These are phyloP conservation scores for Thelonectria olida DNA, from an alignment of 2,329 filamentous ascomycete species.

Conservation along the genomic window DNA sequence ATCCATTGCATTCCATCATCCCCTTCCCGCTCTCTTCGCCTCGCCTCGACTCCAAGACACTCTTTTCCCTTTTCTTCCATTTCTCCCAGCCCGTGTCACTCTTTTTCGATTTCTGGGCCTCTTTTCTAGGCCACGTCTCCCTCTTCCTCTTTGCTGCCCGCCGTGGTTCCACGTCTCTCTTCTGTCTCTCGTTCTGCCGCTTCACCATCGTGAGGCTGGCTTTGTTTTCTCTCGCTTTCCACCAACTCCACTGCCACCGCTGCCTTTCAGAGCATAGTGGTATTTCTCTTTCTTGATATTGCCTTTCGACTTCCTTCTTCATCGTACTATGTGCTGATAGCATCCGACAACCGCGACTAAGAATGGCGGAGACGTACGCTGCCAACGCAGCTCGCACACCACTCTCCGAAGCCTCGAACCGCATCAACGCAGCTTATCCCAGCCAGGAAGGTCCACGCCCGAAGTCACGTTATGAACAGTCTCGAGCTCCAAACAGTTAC, in stretches of 20 bases:
- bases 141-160: conserved; percentile 20
- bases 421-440: conserved; percentile 54
- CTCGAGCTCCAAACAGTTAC: conserved; percentile 21
- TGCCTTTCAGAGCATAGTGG: background rate
- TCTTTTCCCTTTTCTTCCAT: conserved; percentile 30
- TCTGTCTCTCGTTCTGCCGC: conserved; percentile 16
- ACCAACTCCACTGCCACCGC: too few species aligned
- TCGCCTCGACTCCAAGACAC: conserved; percentile 12
- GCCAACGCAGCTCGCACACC: conserved; percentile 48
- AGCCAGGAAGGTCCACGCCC: conserved; percentile 36
- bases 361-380: conserved; percentile 46
- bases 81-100: conserved; percentile 17
- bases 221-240: conserved; percentile 19
- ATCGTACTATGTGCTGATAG: conserved; percentile 49
- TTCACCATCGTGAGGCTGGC: conserved; percentile 11
- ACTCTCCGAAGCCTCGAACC: conserved; percentile 57
- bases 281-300: conserved; percentile 15
- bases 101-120: conserved; percentile 16
- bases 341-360: conserved; percentile 31
- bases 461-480: conserved; percentile 45
- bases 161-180: conserved; percentile 19
- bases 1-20: conserved; percentile 41
- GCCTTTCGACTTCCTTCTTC: conserved; percentile 19
- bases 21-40: conserved; percentile 5
- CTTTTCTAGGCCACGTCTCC: conserved; percentile 18